Base-by-base conservation (phyloP, 805 yeast species). In the Candida suzukii region DNA sequence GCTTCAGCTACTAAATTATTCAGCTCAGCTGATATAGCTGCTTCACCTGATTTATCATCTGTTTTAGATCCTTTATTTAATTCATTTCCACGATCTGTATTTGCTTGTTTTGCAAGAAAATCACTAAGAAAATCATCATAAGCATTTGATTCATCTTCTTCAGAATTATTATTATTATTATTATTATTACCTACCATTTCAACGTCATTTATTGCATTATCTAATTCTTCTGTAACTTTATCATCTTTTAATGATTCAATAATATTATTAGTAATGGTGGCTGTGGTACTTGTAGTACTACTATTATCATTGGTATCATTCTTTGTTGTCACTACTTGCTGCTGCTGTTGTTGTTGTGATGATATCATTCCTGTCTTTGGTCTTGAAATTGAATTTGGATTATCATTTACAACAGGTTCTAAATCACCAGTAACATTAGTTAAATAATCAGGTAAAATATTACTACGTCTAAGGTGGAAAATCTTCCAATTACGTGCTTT, bases 401-500 rank as follows among this genome's bases (percentile, higher is more conserved):
- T 40, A 13, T 40, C 32, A 11, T 28, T 33, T 27, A 42, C 27
- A 22, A 48, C 31, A 26, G 38, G 39, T 13, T 45, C 48, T 29
- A 80, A 54, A 48, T 82, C 95, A 36, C 98, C 98, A 1, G 98
- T 91, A 18, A 91, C 98, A 47, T 83, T 80, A 41, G 68, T 69
- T 45, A 93, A 65, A 53, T 87, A 90, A 2, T 73, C 79, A 0
- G 99, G 99, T 3, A 91, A 76, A 10, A 84, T 83, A 29, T 79
- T 61, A 1, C 84, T 85, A 39, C 80, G 74, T 54, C 88, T 85
- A 44, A 88, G 65, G 57, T 83, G 88, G 49, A 81, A 80, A 76
- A 90, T 75, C 58, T 93, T 93, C 88, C 96, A 84, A 57, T 93
- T 93, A 49, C 99, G 74, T 0, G 98, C 98, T 58, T 93, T 93